phyloP scores from a whole-genome alignment of 352 stramenopile species.

The Globisporangium okanoganense region DNA sequence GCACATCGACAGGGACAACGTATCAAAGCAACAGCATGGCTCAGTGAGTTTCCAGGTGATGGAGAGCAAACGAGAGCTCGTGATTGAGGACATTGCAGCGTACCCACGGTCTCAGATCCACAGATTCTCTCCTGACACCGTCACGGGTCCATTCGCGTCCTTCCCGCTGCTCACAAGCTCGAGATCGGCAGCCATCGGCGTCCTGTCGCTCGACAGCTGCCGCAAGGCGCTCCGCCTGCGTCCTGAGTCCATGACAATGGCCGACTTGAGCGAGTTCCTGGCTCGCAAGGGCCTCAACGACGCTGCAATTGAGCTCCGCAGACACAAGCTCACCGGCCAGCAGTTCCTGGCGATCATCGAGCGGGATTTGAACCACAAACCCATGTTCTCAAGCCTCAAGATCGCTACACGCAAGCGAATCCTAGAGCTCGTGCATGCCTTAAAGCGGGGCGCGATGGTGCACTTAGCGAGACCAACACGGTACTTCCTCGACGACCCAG shows the following conservation, averaged over 20 bases:
- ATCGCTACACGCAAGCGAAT: slow-evolving; percentile 49
- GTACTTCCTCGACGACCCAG: slow-evolving; percentile 50
- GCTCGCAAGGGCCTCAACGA: slow-evolving; percentile 46
- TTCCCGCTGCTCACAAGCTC: slow-evolving; percentile 32
- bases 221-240: slow-evolving; percentile 40
- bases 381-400: slow-evolving; percentile 45
- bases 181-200: slow-evolving; percentile 27
- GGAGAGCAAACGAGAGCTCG: slow-evolving; percentile 18
- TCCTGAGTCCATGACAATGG: slow-evolving; percentile 54
- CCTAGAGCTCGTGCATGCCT: slow-evolving; percentile 42
- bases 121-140: slow-evolving; percentile 17
- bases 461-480: slow-evolving; percentile 29
- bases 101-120: slow-evolving; percentile 16
- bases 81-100: slow-evolving; percentile 35
- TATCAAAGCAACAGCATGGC: background rate
- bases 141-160: slow-evolving; percentile 49
- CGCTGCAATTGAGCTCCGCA: slow-evolving; percentile 38
- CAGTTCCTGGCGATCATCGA: slow-evolving; percentile 44
- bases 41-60: slow-evolving; percentile 38
- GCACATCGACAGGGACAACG: background rate
- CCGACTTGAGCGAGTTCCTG: slow-evolving; percentile 46
- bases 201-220: slow-evolving; percentile 57
- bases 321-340: slow-evolving; percentile 33
- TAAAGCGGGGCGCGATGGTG: slow-evolving; percentile 36
- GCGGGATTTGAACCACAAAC: slow-evolving; percentile 49